These are phyloP conservation scores for Monosporascus sp. DNA, from an alignment of 2,329 filamentous ascomycete species.

Conservation along the genomic window DNA sequence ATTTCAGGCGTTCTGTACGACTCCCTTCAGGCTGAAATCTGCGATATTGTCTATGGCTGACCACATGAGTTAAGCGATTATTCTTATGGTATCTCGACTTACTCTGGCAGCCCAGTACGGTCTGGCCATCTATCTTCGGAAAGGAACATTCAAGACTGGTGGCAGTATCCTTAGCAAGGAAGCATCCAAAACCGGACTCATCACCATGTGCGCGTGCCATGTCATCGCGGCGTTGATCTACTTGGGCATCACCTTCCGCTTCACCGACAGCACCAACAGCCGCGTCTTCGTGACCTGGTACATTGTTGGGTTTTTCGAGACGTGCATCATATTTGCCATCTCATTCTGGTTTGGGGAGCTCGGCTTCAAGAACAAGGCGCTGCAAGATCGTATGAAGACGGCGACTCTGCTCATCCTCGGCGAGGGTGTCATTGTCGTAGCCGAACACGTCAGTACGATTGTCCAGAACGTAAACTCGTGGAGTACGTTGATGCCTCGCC, in stretches of 20 bases:
- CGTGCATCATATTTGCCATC: conserved; percentile 44
- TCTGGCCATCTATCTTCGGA: too few relatives aligned
- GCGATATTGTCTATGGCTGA: too few relatives aligned
- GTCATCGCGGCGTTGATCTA: conserved; percentile 32
- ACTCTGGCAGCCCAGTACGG: conserved; percentile 47
- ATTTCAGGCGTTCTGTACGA: conserved; percentile 34
- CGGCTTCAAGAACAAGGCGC: conserved; percentile 56
- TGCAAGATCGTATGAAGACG: conserved; percentile 59
- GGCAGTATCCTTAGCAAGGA: too few relatives aligned
- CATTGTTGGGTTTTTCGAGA: conserved; percentile 48
- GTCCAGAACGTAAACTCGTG: conserved; percentile 28
- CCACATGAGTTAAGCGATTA: conserved; percentile 24
- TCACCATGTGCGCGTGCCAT: conserved; percentile 29
- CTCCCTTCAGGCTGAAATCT: not conserved
- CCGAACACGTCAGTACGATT: conserved; percentile 42
- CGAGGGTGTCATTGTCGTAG: conserved; percentile 40
- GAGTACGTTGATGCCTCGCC: conserved; percentile 6
- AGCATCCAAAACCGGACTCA: conserved; percentile 22
- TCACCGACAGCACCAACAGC: conserved; percentile 25
- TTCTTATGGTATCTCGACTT: conserved; percentile 46
- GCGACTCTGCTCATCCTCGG: conserved; percentile 52
- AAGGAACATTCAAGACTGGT: too few relatives aligned
- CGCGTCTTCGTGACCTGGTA: conserved; percentile 43
- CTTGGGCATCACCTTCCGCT: conserved; percentile 34
- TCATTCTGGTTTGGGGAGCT: conserved; percentile 51